Evolutionary conservation across 345 rosid genomes (phyloP), one percentile per base, ranked within the genome.

Genomic region (Syzygium aqueum): DNA sequence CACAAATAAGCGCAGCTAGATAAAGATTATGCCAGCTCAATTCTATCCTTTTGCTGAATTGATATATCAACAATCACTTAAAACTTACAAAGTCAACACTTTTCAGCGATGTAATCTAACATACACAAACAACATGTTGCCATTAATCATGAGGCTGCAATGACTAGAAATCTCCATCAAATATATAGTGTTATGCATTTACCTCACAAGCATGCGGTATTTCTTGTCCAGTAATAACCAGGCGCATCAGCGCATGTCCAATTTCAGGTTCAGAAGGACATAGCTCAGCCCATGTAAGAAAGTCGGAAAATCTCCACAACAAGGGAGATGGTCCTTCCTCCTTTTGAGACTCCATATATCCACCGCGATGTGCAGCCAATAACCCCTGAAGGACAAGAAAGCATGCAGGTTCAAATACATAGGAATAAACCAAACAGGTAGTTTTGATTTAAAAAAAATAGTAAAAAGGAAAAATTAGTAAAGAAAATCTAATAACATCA

Each of bases 131-230:
- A 84, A 84, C 53, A 84, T 28, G 5, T 84, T 19, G 15, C 22
- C 53, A 30, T 84, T 84, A 19, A 25, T 84, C 56, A 37, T 52
- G 37, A 52, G 61, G 37, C 33, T 28, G 37, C 53, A 84, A 84
- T n/a, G 85, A n/a, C 7, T 84, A 33, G 40, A 6, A 28, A 84
- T 28, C 23, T 51, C 59, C 40, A 84, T 61, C 30, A 43, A 80
- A 50, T 28, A n/a, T 8, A 23, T 50, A 53, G 57, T 33, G n/a
- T 65, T 33, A 85, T 37, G 73, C 77, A 65, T 37, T 84, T 93
- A 97, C 99, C 99, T 97, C 99, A 90, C 99, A 96, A 27, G 98
- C 96, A 88, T 96, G 99, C 23, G 99, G 99, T 89, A 97, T 96
- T 92, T 97, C 99, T 90, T 97, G 98, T 86, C 98, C 97, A 17